These are phyloP conservation scores for Penicillium sp. DNA, from an alignment of 2,329 filamentous ascomycete genomes.

Conservation along the genomic window DNA sequence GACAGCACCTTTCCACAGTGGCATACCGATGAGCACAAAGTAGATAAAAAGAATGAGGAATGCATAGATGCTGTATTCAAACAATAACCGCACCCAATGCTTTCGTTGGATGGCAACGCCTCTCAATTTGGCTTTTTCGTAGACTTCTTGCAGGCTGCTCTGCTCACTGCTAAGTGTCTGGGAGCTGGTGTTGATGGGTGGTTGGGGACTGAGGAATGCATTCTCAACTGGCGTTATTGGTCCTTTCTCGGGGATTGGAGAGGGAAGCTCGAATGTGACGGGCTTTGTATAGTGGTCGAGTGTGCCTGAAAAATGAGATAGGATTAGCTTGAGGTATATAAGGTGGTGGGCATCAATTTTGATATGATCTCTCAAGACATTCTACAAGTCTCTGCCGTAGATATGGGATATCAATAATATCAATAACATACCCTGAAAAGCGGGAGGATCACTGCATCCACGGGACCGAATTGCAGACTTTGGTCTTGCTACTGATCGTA, in stretches of 20 bases:
- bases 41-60: constrained; percentile 43
- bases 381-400: background rate
- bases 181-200: constrained; percentile 7
- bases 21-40: constrained; percentile 47
- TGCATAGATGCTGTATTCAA: constrained; percentile 42
- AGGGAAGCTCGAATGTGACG: constrained; percentile 1
- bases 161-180: constrained; percentile 5
- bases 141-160: constrained; percentile 17
- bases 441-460: constrained; percentile 3
- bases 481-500: constrained; percentile 9
- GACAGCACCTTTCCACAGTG: constrained; percentile 48
- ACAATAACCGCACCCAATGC: constrained; percentile 33
- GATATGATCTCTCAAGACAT: background rate
- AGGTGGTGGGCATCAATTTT: background rate
- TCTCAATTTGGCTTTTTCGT: constrained; percentile 23
- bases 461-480: constrained; percentile 8
- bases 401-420: background rate
- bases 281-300: constrained; percentile 3
- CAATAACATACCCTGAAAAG: constrained; percentile 1
- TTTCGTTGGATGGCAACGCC: constrained; percentile 27
- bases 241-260: constrained; percentile 13
- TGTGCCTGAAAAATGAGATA: background rate
- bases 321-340: background rate
- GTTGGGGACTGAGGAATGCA: constrained; percentile 8
- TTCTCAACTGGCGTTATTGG: constrained; percentile 16